Percentiles rank a stretch among this genome's conserved stretches.
phyloP scores from a whole-genome alignment of 2,329 filamentous ascomycete species.

The Stagonosporopsis rhizophila region DNA sequence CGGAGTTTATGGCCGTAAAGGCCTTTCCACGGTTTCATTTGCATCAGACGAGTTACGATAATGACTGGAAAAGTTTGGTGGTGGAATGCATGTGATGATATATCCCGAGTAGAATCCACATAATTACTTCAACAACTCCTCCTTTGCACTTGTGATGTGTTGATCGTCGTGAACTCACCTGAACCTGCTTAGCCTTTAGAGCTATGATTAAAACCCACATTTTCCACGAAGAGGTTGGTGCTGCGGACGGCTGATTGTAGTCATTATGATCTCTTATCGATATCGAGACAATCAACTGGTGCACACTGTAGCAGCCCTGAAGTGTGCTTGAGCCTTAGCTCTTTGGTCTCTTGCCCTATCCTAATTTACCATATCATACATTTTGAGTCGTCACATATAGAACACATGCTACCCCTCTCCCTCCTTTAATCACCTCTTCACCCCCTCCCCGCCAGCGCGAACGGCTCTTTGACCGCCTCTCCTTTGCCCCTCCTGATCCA shows the following conservation, averaged over 20 bases:
- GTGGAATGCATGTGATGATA: slow-evolving; percentile 38
- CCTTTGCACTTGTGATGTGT: slow-evolving; percentile 17
- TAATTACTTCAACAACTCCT: slow-evolving; percentile 28
- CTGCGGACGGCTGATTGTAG: neutral
- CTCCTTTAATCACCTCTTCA: neutral
- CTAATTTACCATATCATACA: neutral
- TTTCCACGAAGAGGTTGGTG: no score
- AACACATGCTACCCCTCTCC: no score
- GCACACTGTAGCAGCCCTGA: no score
- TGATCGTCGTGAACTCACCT: neutral
- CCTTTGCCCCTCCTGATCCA: slow-evolving; percentile 74
- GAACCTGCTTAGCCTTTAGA: no score
- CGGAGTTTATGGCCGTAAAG: slow-evolving; percentile 44
- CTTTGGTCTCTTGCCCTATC: no score
- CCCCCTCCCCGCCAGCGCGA: slow-evolving; percentile 29
- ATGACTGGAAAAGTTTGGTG: slow-evolving; percentile 48
- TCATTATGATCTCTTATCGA: neutral
- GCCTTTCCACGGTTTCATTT: slow-evolving; percentile 39
- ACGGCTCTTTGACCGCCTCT: slow-evolving; percentile 37
- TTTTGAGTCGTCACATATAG: no score
- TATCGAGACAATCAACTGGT: no score
- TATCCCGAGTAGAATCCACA: slow-evolving; percentile 37
- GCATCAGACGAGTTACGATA: slow-evolving; percentile 50
- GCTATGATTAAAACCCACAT: no score
- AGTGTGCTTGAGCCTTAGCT: no score